These are phyloP conservation scores for Mytilinidion resinicola DNA, from an alignment of 495 filamentous ascomycete genomes.

Conservation along the genomic window DNA sequence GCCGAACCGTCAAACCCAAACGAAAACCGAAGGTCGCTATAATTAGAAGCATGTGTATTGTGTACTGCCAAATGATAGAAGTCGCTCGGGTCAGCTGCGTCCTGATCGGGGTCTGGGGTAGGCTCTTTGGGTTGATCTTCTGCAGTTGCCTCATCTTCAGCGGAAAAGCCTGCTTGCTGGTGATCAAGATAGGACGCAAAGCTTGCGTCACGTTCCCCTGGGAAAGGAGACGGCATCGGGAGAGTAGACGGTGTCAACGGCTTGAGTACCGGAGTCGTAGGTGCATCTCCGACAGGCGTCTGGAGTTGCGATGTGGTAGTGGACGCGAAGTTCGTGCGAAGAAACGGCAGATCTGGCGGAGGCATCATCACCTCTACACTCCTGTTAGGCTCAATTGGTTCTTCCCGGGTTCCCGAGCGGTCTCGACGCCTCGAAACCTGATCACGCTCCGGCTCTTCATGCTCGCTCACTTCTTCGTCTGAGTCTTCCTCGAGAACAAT, in stretches of 20 bases:
- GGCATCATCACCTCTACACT: slow-evolving; percentile 16
- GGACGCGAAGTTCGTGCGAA: slow-evolving; percentile 21
- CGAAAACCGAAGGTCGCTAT: slow-evolving; percentile 22
- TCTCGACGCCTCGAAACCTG: neutral
- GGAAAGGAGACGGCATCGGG: slow-evolving; percentile 34
- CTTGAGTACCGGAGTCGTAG: slow-evolving; percentile 15
- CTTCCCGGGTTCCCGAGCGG: neutral
- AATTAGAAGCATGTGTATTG: slow-evolving; percentile 21
- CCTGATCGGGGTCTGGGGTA: too few relatives aligned
- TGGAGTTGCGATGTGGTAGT: neutral
- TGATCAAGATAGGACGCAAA: slow-evolving; percentile 18
- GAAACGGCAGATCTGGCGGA: slow-evolving; percentile 28
- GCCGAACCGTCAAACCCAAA: slow-evolving; percentile 24
- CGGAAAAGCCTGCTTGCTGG: too few relatives aligned
- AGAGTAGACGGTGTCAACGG: slow-evolving; percentile 24
- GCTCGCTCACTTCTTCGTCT: neutral
- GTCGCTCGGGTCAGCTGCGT: too few relatives aligned
- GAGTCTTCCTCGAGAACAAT: slow-evolving; percentile 3
- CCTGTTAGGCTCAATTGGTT: neutral
- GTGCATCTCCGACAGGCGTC: slow-evolving; percentile 19
- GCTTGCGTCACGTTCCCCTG: slow-evolving; percentile 19
- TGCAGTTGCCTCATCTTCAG: too few relatives aligned
- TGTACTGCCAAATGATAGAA: neutral
- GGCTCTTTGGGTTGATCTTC: too few relatives aligned
- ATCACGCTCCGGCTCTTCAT: too few relatives aligned